Percentiles rank a stretch among this genome's conserved stretches.
These are phyloP conservation scores for Lathyrus tuberosus DNA, from an alignment of 306 rosid species.

Conservation along the genomic window DNA sequence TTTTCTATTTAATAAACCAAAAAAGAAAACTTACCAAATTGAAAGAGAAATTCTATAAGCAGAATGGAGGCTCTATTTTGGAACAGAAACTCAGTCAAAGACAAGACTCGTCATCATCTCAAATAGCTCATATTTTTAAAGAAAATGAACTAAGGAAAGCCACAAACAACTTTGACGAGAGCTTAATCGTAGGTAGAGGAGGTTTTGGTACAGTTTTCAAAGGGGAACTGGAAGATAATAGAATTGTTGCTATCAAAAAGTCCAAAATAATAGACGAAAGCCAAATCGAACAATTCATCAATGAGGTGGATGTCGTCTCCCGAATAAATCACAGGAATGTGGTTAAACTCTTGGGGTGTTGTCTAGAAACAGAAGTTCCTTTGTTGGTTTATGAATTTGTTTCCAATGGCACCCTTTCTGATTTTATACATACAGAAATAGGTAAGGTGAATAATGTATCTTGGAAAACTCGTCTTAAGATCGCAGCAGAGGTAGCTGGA, in stretches of 20 bases:
- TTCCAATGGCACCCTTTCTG: constrained; percentile 8
- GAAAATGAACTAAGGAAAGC: constrained; percentile 37
- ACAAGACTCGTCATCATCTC: background rate
- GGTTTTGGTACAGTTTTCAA: constrained; percentile 8
- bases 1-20: constrained; percentile 24
- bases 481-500: background rate
- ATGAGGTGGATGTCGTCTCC: background rate
- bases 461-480: background rate
- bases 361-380: constrained; percentile 13
- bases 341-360: constrained; percentile 3
- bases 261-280: background rate
- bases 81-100: constrained; percentile 30
- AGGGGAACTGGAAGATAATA: background rate
- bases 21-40: constrained; percentile 7
- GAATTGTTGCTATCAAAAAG: constrained; percentile 30
- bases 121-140: constrained; percentile 32
- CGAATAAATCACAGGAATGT: constrained; percentile 3
- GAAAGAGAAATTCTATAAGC: constrained; percentile 38
- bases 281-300: background rate
- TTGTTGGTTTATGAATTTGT: constrained; percentile 9
- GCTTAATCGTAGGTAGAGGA: background rate
- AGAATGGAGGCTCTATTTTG: constrained; percentile 48
- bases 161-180: background rate
- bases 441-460: background rate
- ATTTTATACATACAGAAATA: background rate